These are phyloP conservation scores for Panicum virgatum DNA, from an alignment of 202 grass and related monocot genomes.

Conservation along the genomic window DNA sequence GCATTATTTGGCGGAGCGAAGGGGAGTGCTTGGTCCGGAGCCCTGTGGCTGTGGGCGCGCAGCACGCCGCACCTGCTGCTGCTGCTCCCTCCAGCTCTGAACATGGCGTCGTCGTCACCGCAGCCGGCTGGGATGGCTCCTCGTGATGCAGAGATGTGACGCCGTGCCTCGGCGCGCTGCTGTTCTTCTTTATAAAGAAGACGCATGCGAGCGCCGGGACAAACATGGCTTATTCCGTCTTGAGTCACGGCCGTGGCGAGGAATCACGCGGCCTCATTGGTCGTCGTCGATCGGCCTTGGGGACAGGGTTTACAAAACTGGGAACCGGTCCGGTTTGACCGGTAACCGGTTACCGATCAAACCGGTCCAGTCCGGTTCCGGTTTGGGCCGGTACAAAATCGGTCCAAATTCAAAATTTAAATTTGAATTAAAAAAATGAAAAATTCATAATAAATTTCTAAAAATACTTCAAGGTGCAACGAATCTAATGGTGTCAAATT, in stretches of 20 bases:
- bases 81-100: background rate
- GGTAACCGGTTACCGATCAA: too few species aligned
- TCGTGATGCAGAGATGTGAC: background rate
- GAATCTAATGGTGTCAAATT: too few species aligned
- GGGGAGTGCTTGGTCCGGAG: background rate
- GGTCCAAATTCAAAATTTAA: too few species aligned
- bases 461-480: too few species aligned
- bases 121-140: background rate
- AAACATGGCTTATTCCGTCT: slow-evolving; percentile 1
- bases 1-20: slow-evolving; percentile 3
- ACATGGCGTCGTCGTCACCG: background rate
- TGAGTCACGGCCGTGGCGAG: background rate
- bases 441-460: too few species aligned
- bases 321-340: too few species aligned
- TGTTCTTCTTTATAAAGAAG: background rate
- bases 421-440: too few species aligned
- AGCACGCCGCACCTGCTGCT: background rate
- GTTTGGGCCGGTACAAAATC: too few species aligned
- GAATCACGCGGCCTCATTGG: slow-evolving; percentile 15
- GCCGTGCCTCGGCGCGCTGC: background rate
- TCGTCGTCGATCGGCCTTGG: too few species aligned
- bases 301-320: too few species aligned
- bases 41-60: background rate
- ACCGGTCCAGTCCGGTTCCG: too few species aligned
- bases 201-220: background rate